These are phyloP conservation scores for Carex myosuroides DNA, from an alignment of 176 grass and related monocot genomes.

Conservation along the genomic window DNA sequence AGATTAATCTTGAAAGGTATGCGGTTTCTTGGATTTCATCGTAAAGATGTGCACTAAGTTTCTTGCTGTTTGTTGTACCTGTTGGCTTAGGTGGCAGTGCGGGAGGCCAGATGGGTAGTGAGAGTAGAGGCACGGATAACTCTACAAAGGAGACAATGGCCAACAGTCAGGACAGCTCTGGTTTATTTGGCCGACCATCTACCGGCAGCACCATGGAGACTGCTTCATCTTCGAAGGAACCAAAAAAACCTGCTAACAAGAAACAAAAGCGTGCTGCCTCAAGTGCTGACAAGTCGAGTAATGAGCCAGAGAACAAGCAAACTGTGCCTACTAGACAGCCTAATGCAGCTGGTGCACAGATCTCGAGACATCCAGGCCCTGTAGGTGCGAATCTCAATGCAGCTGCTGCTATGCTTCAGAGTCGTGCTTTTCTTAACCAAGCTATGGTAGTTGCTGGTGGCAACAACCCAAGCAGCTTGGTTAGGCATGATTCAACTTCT, in stretches of 20 bases:
- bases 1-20: conserved; percentile 4
- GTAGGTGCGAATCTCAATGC: conserved; percentile 14
- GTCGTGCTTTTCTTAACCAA: conserved; percentile 9
- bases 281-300: conserved; percentile 46
- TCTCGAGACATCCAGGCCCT: background rate
- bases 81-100: conserved; percentile 41
- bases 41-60: background rate
- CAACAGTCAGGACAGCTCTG: conserved; percentile 56
- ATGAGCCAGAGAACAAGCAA: conserved; percentile 50
- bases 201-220: conserved; percentile 67
- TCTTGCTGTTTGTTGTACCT: conserved; percentile 18
- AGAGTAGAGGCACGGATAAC: conserved; percentile 68
- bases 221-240: conserved; percentile 57
- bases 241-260: conserved; percentile 46
- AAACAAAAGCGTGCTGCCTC: conserved; percentile 37
- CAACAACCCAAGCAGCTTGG: conserved; percentile 2
- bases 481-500: background rate
- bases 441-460: background rate
- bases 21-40: background rate
- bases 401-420: conserved; percentile 13
- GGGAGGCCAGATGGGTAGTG: conserved; percentile 47
- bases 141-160: conserved; percentile 54
- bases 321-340: conserved; percentile 20
- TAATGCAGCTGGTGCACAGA: background rate
- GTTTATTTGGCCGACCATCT: conserved; percentile 58